Conservation (phyloP, 2,329 filamentous ascomycete species). For the Madurella mycetomatis region DNA sequence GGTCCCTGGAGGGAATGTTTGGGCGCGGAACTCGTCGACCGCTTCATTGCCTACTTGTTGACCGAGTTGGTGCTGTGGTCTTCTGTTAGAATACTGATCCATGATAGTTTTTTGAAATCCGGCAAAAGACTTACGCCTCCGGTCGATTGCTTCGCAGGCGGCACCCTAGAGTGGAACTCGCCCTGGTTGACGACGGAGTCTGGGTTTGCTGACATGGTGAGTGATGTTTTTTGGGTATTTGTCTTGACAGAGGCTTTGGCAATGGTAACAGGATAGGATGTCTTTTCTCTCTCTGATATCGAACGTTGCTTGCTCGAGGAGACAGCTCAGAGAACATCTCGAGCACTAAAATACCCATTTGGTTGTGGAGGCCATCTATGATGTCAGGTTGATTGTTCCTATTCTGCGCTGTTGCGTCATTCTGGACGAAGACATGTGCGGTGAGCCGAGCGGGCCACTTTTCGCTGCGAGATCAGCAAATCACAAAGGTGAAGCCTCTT, state of each 20-base stretch:
- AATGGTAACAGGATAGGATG: neutral
- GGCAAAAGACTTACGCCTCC: slow-evolving; percentile 45
- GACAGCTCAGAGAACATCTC: neutral
- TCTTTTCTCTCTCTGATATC: neutral
- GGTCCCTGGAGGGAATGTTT: slow-evolving; percentile 58
- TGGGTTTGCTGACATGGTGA: slow-evolving; percentile 45
- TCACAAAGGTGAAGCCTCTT: neutral
- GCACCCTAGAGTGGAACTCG: slow-evolving; percentile 50
- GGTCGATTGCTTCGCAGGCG: slow-evolving; percentile 48
- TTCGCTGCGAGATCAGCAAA: neutral
- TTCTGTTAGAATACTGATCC: neutral
- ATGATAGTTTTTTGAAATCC: neutral
- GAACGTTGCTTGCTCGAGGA: neutral
- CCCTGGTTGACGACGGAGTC: slow-evolving; percentile 52
- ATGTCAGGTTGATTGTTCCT: neutral
- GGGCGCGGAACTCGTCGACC: slow-evolving; percentile 57
- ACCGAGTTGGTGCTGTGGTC: slow-evolving; percentile 58
- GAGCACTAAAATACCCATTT: neutral
- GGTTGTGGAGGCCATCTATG: neutral
- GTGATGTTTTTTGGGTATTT: neutral
- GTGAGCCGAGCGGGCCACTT: neutral
- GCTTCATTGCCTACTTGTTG: slow-evolving; percentile 56
- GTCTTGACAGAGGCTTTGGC: neutral
- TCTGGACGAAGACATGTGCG: neutral
- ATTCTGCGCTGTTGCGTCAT: neutral